A percentile compares a stretch with the other conserved stretches of the same genome.
These are phyloP conservation scores for Chaetoscypha palmicola DNA, from an alignment of 2,329 filamentous ascomycete species.

Conservation along the genomic window DNA sequence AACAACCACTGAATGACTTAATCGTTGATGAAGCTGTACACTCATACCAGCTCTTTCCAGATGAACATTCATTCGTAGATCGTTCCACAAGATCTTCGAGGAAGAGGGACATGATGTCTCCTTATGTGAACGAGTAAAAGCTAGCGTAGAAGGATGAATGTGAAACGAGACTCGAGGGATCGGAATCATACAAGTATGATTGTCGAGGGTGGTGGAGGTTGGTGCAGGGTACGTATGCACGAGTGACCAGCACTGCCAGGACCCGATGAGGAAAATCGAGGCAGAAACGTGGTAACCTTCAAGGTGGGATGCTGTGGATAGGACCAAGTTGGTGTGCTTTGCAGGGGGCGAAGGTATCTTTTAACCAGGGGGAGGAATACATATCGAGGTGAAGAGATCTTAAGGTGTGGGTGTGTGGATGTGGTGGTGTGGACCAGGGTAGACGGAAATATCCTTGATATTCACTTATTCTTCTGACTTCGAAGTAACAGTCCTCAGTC, in stretches of 20 bases:
- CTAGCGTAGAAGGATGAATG: conserved; percentile 6
- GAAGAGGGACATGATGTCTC: conserved; percentile 6
- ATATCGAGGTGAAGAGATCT: not conserved
- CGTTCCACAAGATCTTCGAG: not conserved
- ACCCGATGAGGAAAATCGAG: conserved; percentile 4
- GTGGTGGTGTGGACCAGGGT: no score
- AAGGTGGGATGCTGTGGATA: conserved; percentile 4
- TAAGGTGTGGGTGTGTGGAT: not conserved
- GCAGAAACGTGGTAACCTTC: conserved; percentile 12
- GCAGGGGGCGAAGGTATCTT: no score
- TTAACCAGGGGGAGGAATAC: no score
- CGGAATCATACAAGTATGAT: conserved; percentile 6
- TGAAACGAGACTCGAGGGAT: conserved; percentile 4
- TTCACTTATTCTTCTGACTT: no score
- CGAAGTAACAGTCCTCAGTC: not conserved
- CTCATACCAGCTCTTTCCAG: conserved; percentile 32
- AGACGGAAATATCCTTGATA: no score
- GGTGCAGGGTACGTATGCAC: not conserved
- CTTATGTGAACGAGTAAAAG: not conserved
- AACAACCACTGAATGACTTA: conserved; percentile 38
- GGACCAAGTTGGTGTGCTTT: not conserved
- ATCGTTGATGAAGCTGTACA: conserved; percentile 29
- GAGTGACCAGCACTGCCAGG: not conserved
- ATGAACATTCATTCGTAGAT: not conserved
- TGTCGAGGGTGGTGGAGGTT: not conserved